phyloP scores from a whole-genome alignment of 2,329 filamentous ascomycete species.

The Microcyclospora tardicrescens region DNA sequence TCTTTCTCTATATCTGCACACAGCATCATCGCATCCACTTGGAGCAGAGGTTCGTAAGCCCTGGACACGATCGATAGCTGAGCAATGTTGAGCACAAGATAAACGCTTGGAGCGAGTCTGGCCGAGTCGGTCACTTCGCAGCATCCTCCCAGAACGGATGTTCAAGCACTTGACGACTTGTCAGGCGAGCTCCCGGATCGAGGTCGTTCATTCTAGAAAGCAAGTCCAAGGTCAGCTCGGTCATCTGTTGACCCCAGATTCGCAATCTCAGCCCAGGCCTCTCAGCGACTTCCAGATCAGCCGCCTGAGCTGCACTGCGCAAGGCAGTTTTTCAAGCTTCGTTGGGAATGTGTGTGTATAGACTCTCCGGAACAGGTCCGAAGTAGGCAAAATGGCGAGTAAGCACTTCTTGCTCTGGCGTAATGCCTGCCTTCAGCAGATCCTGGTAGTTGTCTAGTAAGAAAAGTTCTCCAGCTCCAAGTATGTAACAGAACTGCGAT shows the following conservation, averaged over 20 bases:
- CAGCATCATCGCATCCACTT: too few species aligned
- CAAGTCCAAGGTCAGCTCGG: constrained; percentile 18
- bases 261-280: constrained; percentile 19
- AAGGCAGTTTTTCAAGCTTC: constrained; percentile 12
- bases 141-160: constrained; percentile 21
- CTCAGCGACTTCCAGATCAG: constrained; percentile 17
- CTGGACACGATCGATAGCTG: too few species aligned
- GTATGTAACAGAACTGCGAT: constrained; percentile 24
- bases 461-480: constrained; percentile 20
- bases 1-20: too few species aligned
- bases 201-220: constrained; percentile 24
- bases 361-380: constrained; percentile 19
- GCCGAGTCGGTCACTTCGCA: too few species aligned
- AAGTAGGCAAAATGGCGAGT: constrained; percentile 24
- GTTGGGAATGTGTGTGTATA: constrained; percentile 18
- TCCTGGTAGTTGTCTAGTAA: constrained; percentile 22
- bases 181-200: constrained; percentile 22
- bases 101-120: too few species aligned
- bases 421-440: constrained; percentile 16
- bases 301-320: constrained; percentile 11
- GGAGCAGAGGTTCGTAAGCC: too few species aligned
- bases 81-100: too few species aligned
- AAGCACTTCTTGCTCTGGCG: constrained; percentile 22
- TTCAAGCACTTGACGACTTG: constrained; percentile 22
- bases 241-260: constrained; percentile 18